phyloP scores from a whole-genome alignment of 2,329 filamentous ascomycete genomes.

The Hypoxylon sp. region DNA sequence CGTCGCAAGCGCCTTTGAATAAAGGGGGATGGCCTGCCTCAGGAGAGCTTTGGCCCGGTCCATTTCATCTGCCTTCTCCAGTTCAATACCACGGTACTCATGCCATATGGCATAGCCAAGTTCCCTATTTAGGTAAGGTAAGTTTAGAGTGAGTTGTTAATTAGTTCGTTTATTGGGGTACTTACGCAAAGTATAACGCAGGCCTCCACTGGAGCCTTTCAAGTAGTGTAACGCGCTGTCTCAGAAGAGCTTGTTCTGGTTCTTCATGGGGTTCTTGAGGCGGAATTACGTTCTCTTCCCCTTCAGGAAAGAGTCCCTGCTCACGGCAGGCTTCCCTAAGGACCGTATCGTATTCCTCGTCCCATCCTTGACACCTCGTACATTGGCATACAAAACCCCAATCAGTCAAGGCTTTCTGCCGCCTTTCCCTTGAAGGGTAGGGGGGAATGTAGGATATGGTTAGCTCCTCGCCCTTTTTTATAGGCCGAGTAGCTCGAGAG shows the following conservation, averaged over 20 bases:
- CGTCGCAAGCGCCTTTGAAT: neutral
- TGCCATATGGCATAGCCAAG: neutral
- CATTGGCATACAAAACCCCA: constrained; percentile 32
- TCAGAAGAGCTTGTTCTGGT: neutral
- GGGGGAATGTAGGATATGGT: constrained; percentile 25
- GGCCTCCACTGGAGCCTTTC: neutral
- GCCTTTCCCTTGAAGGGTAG: neutral
- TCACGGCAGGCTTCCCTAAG: neutral
- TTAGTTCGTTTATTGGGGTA: constrained; percentile 1
- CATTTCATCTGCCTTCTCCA: neutral
- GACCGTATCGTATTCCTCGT: constrained; percentile 2
- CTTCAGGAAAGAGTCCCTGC: neutral
- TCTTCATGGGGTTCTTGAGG: neutral
- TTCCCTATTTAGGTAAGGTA: neutral
- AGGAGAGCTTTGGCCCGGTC: neutral
- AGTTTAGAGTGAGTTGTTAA: neutral
- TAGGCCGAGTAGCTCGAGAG: constrained; percentile 8
- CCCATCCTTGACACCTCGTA: constrained; percentile 12
- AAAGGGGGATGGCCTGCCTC: too few relatives aligned
- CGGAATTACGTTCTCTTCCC: neutral
- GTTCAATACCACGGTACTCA: neutral
- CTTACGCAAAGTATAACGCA: constrained; percentile 39
- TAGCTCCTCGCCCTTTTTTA: constrained; percentile 28
- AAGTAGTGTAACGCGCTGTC: constrained; percentile 1
- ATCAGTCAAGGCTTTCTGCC: neutral